These are phyloP conservation scores for Aspergillus sergii DNA, from an alignment of 2,329 filamentous ascomycete genomes.

Conservation along the genomic window DNA sequence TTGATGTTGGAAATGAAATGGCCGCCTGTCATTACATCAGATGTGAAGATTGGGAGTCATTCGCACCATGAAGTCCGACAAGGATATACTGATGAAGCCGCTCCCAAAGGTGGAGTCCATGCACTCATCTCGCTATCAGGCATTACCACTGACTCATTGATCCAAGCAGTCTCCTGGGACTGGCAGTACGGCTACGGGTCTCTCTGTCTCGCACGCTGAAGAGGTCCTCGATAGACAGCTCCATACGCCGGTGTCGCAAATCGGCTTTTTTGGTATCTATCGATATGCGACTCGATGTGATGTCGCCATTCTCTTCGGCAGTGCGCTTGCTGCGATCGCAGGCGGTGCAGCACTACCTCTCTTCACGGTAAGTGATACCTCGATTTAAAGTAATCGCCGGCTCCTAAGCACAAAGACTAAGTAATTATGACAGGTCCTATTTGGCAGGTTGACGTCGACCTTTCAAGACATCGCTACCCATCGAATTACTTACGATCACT, in stretches of 20 bases:
- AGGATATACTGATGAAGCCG: conserved; percentile 5
- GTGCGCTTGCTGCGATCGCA: conserved; percentile 63
- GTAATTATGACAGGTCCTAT: conserved; percentile 54
- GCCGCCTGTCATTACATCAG: neutral
- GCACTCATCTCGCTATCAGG: too few relatives aligned
- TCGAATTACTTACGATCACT: conserved; percentile 52
- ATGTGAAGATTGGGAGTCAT: neutral
- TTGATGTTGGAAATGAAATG: neutral
- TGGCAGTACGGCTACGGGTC: neutral
- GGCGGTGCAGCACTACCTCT: conserved; percentile 74
- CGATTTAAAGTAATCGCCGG: neutral
- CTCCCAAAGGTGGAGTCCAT: conserved; percentile 2
- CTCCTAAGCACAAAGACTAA: neutral
- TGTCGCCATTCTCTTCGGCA: conserved; percentile 60
- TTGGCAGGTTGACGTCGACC: conserved; percentile 71
- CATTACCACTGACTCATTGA: neutral
- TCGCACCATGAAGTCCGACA: neutral
- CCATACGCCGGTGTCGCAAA: conserved; percentile 61
- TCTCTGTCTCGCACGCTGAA: conserved; percentile 49
- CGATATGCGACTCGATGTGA: conserved; percentile 68
- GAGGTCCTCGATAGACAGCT: conserved; percentile 69
- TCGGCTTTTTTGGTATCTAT: conserved; percentile 64
- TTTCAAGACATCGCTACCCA: conserved; percentile 67
- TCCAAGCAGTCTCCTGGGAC: conserved; percentile 4
- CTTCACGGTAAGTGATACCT: conserved; percentile 63